Evolutionary conservation across 495 filamentous ascomycete species (phyloP).

Genomic region (Bombardia bombarda): DNA sequence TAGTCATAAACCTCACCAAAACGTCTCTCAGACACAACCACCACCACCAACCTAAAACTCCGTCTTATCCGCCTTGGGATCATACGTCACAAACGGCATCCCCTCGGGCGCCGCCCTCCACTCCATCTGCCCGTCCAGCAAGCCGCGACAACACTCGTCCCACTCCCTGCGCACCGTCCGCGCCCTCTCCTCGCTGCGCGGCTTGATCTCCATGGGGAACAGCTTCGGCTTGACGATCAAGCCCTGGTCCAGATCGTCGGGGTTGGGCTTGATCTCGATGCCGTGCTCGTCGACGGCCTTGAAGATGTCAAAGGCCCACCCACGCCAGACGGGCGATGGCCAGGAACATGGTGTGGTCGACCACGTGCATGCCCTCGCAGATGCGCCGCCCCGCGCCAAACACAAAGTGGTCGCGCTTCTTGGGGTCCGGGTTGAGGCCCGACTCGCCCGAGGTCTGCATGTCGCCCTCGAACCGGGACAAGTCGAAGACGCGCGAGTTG

Average conservation of each 20-base stretch:
- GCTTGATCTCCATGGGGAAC: conserved; percentile 12
- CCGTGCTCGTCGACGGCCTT: conserved; percentile 14
- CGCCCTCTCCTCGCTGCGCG: conserved; percentile 10
- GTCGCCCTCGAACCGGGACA: conserved; percentile 34
- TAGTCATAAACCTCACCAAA: too few relatives aligned
- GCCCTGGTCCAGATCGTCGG: conserved; percentile 20
- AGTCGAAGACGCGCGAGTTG: conserved; percentile 40
- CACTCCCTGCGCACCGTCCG: conserved; percentile 14
- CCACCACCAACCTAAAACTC: too few relatives aligned
- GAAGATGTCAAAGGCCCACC: conserved; percentile 40
- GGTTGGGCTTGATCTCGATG: conserved; percentile 22
- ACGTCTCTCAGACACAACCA: too few relatives aligned
- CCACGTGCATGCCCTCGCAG: conserved; percentile 44
- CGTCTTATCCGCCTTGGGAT: background rate
- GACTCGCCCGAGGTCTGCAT: conserved; percentile 16
- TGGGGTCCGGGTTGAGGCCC: conserved; percentile 31
- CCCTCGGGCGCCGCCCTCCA: conserved; percentile 17
- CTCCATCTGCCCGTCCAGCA: conserved; percentile 15
- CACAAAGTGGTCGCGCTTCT: conserved; percentile 24
- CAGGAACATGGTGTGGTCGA: conserved; percentile 41
- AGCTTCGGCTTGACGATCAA: conserved; percentile 13
- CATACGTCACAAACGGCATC: conserved; percentile 2
- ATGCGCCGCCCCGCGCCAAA: conserved; percentile 51
- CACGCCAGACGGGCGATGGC: conserved; percentile 34
- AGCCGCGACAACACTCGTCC: conserved; percentile 9